Evolutionary conservation across 2,329 filamentous ascomycete species (phyloP).

Genomic region (Nakataea oryzae): DNA sequence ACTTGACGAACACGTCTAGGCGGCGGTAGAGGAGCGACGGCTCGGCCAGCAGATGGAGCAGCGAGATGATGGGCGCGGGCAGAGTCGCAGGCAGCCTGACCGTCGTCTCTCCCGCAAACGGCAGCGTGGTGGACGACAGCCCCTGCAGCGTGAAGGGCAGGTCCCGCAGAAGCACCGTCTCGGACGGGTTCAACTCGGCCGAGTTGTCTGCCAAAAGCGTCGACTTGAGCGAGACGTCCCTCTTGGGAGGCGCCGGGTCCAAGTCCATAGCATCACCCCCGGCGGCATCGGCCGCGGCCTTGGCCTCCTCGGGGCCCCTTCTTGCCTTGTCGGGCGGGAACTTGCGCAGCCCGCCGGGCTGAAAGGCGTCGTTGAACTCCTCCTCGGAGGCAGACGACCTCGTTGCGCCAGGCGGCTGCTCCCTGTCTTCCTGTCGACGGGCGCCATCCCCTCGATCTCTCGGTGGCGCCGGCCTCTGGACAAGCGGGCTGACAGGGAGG

Average conservation of each 20-base stretch:
- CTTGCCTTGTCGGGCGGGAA: constrained; percentile 29
- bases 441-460: constrained; percentile 4
- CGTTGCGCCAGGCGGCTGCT: constrained; percentile 8
- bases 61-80: constrained; percentile 72
- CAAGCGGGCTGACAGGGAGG: constrained; percentile 28
- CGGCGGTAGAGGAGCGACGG: constrained; percentile 84
- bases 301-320: constrained; percentile 22
- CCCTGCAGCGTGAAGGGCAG: constrained; percentile 90
- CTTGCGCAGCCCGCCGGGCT: constrained; percentile 38
- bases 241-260: constrained; percentile 20
- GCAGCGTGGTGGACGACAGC: constrained; percentile 73
- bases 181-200: constrained; percentile 47
- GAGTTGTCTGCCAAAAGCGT: constrained; percentile 47
- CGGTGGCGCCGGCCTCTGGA: constrained; percentile 6
- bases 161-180: constrained; percentile 62
- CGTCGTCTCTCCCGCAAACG: constrained; percentile 58
- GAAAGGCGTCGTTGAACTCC: constrained; percentile 41
- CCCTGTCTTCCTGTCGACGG: constrained; percentile 2
- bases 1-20: constrained; percentile 72
- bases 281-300: background rate
- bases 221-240: constrained; percentile 47
- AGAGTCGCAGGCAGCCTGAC: constrained; percentile 70
- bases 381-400: constrained; percentile 27
- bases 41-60: constrained; percentile 84
- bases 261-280: constrained; percentile 12